phyloP scores from a whole-genome alignment of 2,329 filamentous ascomycete species.

The Arthrobotrys conoides region DNA sequence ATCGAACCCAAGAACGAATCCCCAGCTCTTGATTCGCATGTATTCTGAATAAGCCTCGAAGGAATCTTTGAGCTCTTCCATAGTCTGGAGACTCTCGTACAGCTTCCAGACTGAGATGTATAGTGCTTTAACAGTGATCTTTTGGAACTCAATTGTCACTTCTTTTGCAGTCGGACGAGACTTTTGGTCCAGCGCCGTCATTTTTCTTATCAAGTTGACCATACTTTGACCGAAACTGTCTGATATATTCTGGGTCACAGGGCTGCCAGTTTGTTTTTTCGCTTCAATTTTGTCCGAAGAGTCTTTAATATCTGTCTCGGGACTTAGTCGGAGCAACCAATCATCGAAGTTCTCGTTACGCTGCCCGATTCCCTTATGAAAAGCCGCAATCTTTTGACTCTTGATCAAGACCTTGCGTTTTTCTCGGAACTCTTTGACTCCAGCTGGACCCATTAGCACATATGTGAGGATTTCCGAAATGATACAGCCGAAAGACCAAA shows the following conservation, averaged over 20 bases:
- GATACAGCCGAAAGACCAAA: constrained; percentile 65
- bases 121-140: constrained; percentile 12
- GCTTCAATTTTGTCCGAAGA: too few relatives aligned
- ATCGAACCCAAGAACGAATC: not conserved
- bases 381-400: constrained; percentile 6
- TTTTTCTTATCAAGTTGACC: constrained; percentile 18
- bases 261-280: too few relatives aligned
- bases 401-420: constrained; percentile 31
- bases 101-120: constrained; percentile 27
- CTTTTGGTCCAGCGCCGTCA: constrained; percentile 24
- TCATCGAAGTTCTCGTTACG: constrained; percentile 9
- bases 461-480: constrained; percentile 63
- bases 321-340: constrained; percentile 25
- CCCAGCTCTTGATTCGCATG: constrained; percentile 43
- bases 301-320: too few relatives aligned
- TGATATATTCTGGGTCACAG: not conserved
- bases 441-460: constrained; percentile 13
- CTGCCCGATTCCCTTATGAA: constrained; percentile 24
- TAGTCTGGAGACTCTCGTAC: constrained; percentile 7
- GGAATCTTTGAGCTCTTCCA: constrained; percentile 9
- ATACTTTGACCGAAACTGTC: constrained; percentile 8
- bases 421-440: constrained; percentile 10
- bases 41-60: constrained; percentile 51
- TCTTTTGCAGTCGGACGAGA: constrained; percentile 27
- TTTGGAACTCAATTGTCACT: constrained; percentile 3